phyloP scores from a whole-genome alignment of 495 filamentous ascomycete species.

The Penicillium desertorum region DNA sequence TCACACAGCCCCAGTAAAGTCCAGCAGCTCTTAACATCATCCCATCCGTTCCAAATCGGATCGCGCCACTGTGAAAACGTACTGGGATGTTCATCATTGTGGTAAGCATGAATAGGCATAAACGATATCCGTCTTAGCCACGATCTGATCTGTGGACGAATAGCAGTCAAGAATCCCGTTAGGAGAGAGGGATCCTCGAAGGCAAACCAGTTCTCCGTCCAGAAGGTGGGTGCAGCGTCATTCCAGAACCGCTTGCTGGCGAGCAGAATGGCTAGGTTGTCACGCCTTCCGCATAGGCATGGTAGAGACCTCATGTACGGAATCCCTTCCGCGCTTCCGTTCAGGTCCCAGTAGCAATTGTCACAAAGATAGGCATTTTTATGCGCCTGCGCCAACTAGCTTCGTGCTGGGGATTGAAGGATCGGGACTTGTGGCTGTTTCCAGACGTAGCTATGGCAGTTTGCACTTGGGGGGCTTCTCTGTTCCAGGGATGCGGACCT shows the following conservation, averaged over 20 bases:
- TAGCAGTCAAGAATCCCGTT: slow-evolving; percentile 18
- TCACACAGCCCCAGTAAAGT: slow-evolving; percentile 9
- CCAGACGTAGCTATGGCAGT: not conserved
- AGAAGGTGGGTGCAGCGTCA: slow-evolving; percentile 31
- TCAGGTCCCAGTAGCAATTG: slow-evolving; percentile 22
- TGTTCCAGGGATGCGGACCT: not conserved
- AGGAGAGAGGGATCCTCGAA: slow-evolving; percentile 25
- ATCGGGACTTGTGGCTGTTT: not conserved
- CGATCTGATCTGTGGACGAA: slow-evolving; percentile 17
- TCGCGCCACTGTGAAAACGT: not conserved
- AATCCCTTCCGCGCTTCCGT: not conserved
- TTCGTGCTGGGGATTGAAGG: slow-evolving; percentile 20
- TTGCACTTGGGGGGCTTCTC: slow-evolving; percentile 1
- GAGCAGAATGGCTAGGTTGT: slow-evolving; percentile 22
- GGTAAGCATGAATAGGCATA: not conserved
- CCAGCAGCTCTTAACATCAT: slow-evolving; percentile 6
- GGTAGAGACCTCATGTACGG: slow-evolving; percentile 10
- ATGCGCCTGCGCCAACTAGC: slow-evolving; percentile 21
- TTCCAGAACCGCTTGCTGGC: slow-evolving; percentile 24
- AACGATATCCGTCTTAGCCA: slow-evolving; percentile 12
- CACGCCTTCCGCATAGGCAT: slow-evolving; percentile 26
- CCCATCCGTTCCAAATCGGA: slow-evolving; percentile 3
- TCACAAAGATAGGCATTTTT: slow-evolving; percentile 27
- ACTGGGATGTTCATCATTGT: not conserved
- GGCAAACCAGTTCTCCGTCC: slow-evolving; percentile 30